Evolutionary conservation across 1,284 basidiomycete genomes (phyloP).

Genomic region (Ganoderma boninense): DNA sequence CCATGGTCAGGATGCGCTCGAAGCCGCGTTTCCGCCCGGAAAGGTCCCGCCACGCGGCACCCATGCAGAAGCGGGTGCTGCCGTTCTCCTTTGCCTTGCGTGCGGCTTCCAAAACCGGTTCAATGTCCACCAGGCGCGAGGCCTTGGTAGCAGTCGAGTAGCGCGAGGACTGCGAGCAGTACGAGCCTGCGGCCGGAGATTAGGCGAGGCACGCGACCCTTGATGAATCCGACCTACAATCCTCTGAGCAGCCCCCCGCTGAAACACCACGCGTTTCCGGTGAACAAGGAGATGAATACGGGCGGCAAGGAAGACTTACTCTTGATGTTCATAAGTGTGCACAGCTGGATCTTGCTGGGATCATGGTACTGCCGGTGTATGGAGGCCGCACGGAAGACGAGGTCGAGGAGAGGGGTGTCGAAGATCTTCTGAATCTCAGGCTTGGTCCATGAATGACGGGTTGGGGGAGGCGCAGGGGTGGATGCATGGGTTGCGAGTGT

Average conservation of each 20-base stretch:
- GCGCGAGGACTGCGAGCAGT: constrained; percentile 96
- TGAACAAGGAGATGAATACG: not conserved
- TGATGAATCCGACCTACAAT: constrained; percentile 68
- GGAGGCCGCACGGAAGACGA: constrained; percentile 84
- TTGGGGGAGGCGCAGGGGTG: constrained; percentile 40
- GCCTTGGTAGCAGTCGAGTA: constrained; percentile 93
- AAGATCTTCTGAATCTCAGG: constrained; percentile 82
- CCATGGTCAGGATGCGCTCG: constrained; percentile 94
- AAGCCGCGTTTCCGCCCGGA: constrained; percentile 95
- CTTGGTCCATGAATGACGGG: constrained; percentile 69
- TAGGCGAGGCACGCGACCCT: constrained; percentile 9
- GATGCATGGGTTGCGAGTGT: constrained; percentile 70
- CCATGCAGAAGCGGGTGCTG: constrained; percentile 98
- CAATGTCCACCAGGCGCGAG: constrained; percentile 88
- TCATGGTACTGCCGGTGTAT: constrained; percentile 91
- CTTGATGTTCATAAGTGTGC: constrained; percentile 99
- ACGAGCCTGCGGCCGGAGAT: constrained; percentile 72
- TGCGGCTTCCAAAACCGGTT: constrained; percentile 91
- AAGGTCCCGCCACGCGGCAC: constrained; percentile 98
- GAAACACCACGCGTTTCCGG: not conserved
- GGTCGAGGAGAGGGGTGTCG: constrained; percentile 83
- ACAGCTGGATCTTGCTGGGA: constrained; percentile 91
- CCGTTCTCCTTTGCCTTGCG: constrained; percentile 96
- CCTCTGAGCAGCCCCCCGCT: constrained; percentile 96
- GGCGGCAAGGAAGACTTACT: constrained; percentile 63